A percentile compares a stretch with the other conserved stretches of the same genome.
These are phyloP conservation scores for Funneliformis caledonium DNA, from an alignment of 371 early-diverging fungal species.

Conservation along the genomic window DNA sequence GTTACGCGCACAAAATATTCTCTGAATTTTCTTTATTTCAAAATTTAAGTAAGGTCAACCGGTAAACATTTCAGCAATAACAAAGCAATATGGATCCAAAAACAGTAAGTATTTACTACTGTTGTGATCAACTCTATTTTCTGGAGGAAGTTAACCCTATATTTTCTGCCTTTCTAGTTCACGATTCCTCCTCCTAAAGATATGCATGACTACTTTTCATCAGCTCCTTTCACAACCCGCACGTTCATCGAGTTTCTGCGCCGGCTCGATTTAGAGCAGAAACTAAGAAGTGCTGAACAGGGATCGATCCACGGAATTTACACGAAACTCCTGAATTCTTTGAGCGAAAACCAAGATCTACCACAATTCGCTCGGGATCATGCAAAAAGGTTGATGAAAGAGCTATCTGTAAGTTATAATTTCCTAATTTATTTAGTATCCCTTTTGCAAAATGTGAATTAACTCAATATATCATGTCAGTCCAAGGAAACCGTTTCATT, in stretches of 20 bases:
- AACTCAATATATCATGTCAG: no score
- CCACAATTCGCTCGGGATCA: constrained; percentile 27
- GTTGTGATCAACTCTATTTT: background rate
- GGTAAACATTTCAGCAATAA: no score
- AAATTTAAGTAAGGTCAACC: no score
- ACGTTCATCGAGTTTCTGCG: constrained; percentile 20
- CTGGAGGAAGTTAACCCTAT: constrained; percentile 20
- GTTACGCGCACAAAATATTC: no score
- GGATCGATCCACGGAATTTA: background rate
- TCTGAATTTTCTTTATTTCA: no score
- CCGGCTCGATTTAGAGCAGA: constrained; percentile 9
- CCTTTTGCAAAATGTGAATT: no score
- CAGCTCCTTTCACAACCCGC: constrained; percentile 10
- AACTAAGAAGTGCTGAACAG: constrained; percentile 13
- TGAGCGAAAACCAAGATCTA: constrained; percentile 3
- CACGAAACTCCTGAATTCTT: background rate
- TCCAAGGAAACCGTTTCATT: no score
- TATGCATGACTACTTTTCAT: constrained; percentile 18
- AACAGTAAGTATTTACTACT: constrained; percentile 10
- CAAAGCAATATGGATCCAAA: constrained; percentile 6
- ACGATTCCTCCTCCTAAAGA: constrained; percentile 3
- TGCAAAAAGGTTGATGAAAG: constrained; percentile 23
- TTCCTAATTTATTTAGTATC: constrained; percentile 29
- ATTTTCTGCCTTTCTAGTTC: constrained; percentile 22
- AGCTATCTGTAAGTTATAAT: constrained; percentile 12